These are phyloP conservation scores for Acacia crassicarpa DNA, from an alignment of 306 rosid species.

Conservation along the genomic window DNA sequence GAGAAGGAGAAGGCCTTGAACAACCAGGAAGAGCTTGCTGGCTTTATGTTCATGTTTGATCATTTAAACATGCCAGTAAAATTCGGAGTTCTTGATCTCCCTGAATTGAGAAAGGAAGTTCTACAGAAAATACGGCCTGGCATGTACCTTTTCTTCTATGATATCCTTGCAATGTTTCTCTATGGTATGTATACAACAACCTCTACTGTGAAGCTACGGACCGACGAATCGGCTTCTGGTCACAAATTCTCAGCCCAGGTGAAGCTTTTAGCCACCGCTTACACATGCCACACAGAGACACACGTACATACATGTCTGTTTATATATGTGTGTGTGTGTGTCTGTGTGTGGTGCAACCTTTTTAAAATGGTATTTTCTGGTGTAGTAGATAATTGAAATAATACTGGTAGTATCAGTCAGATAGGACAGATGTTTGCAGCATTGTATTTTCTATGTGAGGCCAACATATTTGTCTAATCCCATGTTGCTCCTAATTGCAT, in stretches of 20 bases:
- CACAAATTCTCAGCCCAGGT: constrained; percentile 82
- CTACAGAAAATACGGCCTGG: constrained; percentile 52
- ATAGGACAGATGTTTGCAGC: neutral
- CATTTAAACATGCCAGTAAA: constrained; percentile 55
- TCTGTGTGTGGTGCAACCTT: neutral
- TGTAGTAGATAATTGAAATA: constrained; percentile 1
- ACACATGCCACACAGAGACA: neutral
- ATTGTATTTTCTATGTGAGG: constrained; percentile 2
- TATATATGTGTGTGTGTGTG: neutral
- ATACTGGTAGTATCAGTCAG: neutral
- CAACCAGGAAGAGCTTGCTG: constrained; percentile 30
- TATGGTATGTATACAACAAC: constrained; percentile 63
- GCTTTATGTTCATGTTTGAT: constrained; percentile 77
- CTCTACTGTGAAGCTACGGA: constrained; percentile 47
- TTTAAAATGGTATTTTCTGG: constrained; percentile 11
- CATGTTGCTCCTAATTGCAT: constrained; percentile 2
- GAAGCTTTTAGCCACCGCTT: constrained; percentile 22
- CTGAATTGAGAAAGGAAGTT: constrained; percentile 43
- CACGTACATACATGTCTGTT: neutral
- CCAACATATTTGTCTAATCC: neutral
- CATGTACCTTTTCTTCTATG: constrained; percentile 57
- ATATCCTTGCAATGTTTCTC: constrained; percentile 63
- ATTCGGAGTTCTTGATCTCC: constrained; percentile 69
- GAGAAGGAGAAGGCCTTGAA: constrained; percentile 16
- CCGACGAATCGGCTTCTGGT: constrained; percentile 61